phyloP scores from a whole-genome alignment of 1,139 yeast genomes.

The Diutina neorugosa region DNA sequence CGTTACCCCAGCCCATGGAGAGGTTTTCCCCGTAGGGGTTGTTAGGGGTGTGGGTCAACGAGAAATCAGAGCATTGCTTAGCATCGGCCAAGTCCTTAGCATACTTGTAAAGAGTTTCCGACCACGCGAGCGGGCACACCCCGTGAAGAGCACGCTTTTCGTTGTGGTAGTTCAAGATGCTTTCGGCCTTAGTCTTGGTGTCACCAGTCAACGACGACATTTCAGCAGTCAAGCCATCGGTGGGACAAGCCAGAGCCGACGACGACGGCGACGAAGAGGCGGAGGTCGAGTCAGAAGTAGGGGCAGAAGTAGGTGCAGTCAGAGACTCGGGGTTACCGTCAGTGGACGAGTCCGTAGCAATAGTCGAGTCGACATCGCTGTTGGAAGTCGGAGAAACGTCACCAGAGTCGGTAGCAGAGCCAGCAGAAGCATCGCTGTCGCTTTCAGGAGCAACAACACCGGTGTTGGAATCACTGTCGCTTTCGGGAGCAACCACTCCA shows the following conservation, averaged over 20 bases:
- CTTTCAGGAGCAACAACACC: not conserved
- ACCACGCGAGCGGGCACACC: slow-evolving; percentile 36
- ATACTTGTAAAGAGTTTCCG: slow-evolving; percentile 30
- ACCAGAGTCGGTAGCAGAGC: not conserved
- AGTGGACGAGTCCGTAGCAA: not conserved
- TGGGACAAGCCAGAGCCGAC: slow-evolving; percentile 6
- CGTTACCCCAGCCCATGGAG: slow-evolving; percentile 33
- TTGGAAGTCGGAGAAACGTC: not conserved
- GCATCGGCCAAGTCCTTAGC: slow-evolving; percentile 36
- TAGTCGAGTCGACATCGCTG: not conserved
- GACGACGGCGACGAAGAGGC: slow-evolving; percentile 9
- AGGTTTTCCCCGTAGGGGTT: slow-evolving; percentile 52
- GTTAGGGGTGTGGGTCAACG: slow-evolving; percentile 33
- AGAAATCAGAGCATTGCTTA: slow-evolving; percentile 38
- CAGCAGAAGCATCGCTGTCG: not conserved
- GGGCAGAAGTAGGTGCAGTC: slow-evolving; percentile 5
- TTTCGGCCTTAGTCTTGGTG: slow-evolving; percentile 16
- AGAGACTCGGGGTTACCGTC: not conserved
- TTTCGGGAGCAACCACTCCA: not conserved
- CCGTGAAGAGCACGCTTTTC: slow-evolving; percentile 42
- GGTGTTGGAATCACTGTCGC: not conserved
- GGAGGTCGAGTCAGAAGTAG: not conserved
- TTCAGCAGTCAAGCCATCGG: slow-evolving; percentile 10
- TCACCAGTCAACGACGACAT: slow-evolving; percentile 6
- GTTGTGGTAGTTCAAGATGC: slow-evolving; percentile 39